Base-by-base conservation (phyloP, 176 grass and related monocot species). In the Eragrostis nindensis region DNA sequence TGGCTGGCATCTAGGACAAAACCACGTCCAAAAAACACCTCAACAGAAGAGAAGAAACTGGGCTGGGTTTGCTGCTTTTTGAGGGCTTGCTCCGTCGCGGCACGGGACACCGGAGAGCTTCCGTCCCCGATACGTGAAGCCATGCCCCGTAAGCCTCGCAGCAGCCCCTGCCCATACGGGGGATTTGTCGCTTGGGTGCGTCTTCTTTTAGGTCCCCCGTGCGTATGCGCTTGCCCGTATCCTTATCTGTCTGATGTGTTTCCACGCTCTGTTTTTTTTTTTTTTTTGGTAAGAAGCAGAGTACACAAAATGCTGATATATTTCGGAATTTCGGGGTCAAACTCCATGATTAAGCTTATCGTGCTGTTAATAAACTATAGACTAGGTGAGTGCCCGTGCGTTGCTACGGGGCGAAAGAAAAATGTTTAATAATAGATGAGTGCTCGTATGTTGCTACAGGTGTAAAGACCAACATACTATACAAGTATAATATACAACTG, bases 151-250 rank as follows among this genome's bases (percentile, higher is more conserved):
- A 63, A 56, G 63, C 42, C 62, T 22, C 15, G 56, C 72, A 70
- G 19, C 38, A 39, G 56, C 24, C 30, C 45, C 87, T 56, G 45
- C 71, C 82, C 87, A 71, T 80, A 56, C 71, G 79, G 78, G n/a
- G n/a, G 75, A 71, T 75, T 75, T 92, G 86, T 92, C 79, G 86
- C 82, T 29, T 78, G 53, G 74, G 78, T 86, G 74, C n/a, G n/a
- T n/a, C n/a, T n/a, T n/a, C n/a, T n/a, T n/a, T n/a, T n/a, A n/a
- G n/a, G n/a, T n/a, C n/a, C n/a, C 65, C 80, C 49, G 11, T 61
- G 49, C 50, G 52, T 79, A 49, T 21, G 74, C 69, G 49, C 40
- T 60, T 30, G 3, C 78, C 38, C 14, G 75, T 80, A 54, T 44
- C 24, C 72, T 16, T 16, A 66, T 13, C 50, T 67, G 22, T 44